phyloP scores from a whole-genome alignment of 1,139 yeast genomes.

The Yamadazyma jaroonii region DNA sequence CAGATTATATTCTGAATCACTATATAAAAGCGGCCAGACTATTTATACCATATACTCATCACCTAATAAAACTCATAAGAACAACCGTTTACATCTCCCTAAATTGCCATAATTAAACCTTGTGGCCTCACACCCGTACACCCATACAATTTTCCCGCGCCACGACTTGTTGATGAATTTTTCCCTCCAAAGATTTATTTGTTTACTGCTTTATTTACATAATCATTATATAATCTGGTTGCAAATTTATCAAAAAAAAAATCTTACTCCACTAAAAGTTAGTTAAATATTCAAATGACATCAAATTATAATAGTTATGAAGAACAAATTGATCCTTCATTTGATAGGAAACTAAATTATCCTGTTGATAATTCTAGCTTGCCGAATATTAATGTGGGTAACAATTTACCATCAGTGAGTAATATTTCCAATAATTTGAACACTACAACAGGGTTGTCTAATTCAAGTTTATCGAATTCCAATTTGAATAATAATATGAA shows the following conservation, averaged over 20 bases:
- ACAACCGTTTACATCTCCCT: too few relatives aligned
- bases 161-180: neutral
- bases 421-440: too few relatives aligned
- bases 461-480: neutral
- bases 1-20: too few relatives aligned
- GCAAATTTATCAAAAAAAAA: constrained; percentile 1
- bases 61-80: too few relatives aligned
- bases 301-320: constrained; percentile 10
- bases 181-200: neutral
- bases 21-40: too few relatives aligned
- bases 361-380: constrained; percentile 10
- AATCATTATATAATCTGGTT: constrained; percentile 8
- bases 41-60: too few relatives aligned
- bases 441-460: neutral
- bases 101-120: too few relatives aligned
- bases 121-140: too few relatives aligned
- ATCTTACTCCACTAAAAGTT: too few relatives aligned
- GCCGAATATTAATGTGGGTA: neutral
- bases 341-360: constrained; percentile 24
- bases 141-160: neutral
- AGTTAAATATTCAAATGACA: constrained; percentile 7
- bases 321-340: constrained; percentile 31
- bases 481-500: neutral
- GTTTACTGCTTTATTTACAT: constrained; percentile 3
- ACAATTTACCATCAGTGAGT: constrained; percentile 3